These are phyloP conservation scores for Parascedosporium putredinis DNA, from an alignment of 2,329 filamentous ascomycete species.

Conservation along the genomic window DNA sequence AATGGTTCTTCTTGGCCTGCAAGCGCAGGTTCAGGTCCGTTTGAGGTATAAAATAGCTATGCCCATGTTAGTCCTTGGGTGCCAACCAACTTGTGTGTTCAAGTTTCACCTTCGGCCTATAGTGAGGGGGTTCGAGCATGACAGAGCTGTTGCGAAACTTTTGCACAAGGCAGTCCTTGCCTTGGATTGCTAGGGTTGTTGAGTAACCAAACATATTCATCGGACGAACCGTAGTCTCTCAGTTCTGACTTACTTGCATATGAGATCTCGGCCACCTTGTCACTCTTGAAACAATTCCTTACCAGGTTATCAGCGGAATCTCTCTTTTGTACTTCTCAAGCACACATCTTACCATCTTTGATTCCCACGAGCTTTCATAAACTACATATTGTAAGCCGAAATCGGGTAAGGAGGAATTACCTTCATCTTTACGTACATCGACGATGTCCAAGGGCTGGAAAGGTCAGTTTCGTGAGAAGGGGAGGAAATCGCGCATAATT, in stretches of 20 bases:
- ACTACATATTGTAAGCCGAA: slow-evolving; percentile 38
- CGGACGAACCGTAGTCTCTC: no score
- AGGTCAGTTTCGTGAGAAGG: no score
- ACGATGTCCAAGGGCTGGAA: slow-evolving; percentile 67
- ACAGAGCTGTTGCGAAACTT: slow-evolving; percentile 97
- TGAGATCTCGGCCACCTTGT: slow-evolving; percentile 81
- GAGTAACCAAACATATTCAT: slow-evolving; percentile 9
- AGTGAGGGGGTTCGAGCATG: slow-evolving; percentile 75
- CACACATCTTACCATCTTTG: slow-evolving; percentile 51
- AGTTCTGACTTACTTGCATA: slow-evolving; percentile 69
- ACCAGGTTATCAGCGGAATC: slow-evolving; percentile 4
- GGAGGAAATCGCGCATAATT: no score
- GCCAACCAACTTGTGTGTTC: background rate
- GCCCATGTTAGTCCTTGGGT: background rate
- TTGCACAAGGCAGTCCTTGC: slow-evolving; percentile 78
- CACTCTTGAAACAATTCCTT: slow-evolving; percentile 71
- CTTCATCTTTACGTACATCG: slow-evolving; percentile 39
- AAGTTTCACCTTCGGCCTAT: slow-evolving; percentile 64
- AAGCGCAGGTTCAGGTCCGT: slow-evolving; percentile 35
- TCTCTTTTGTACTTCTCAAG: no score
- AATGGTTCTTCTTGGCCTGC: slow-evolving; percentile 67
- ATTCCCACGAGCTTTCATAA: slow-evolving; percentile 60
- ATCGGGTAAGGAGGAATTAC: background rate
- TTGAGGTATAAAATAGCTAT: slow-evolving; percentile 41
- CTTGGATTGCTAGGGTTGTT: slow-evolving; percentile 65